Base-by-base conservation (phyloP, 1,284 basidiomycete species). In the Ustilago cynodontis region DNA sequence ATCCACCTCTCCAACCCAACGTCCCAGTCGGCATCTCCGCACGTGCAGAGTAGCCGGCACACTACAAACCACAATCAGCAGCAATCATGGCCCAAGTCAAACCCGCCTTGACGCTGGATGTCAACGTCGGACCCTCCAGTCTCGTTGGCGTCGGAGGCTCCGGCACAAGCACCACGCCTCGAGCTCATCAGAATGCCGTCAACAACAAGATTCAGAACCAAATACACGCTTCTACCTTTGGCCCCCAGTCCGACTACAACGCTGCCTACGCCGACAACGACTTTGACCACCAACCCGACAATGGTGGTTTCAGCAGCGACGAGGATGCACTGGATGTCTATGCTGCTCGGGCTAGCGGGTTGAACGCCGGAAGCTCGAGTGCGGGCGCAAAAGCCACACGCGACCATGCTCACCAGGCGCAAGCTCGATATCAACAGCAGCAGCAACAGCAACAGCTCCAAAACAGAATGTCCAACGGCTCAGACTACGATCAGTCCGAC, bases 251-350 rank as follows among this genome's bases (percentile, higher is more conserved):
- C 41, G 56, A 56, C 28, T 52, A 69, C 37, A 58, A 70, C 45
- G 45, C 20, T 29, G 59, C 65, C 16, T 70, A 81, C 39, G 41
- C 63, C 20, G 10, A 60, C 49, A 47, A 59, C 51, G 65, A 73
- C 11, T 66, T 76, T 16, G 68, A 70, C 0, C 60, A 65, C 11
- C 63, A 65, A 22, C 70, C 53, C 8, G 79, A 73, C 57, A 71
- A 77, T 22, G 78, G 77, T 24, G 79, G 79, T 16, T 81, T 81
- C 67, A 81, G 79, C 65, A 78, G 76, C 53, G 78, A 80, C 29
- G 79, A 81, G 18, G 78, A 78, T 41, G 79, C 35, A 0, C 65
- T 72, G 59, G 79, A 81, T 28, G 64, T 55, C 41, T 78, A 81
- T 24, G 77, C 77, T 18, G 66, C 69, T 20, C 75, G 68, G 14